Evolutionary conservation across 2,329 filamentous ascomycete species (phyloP).

Genomic region (Gyromitra esculenta): DNA sequence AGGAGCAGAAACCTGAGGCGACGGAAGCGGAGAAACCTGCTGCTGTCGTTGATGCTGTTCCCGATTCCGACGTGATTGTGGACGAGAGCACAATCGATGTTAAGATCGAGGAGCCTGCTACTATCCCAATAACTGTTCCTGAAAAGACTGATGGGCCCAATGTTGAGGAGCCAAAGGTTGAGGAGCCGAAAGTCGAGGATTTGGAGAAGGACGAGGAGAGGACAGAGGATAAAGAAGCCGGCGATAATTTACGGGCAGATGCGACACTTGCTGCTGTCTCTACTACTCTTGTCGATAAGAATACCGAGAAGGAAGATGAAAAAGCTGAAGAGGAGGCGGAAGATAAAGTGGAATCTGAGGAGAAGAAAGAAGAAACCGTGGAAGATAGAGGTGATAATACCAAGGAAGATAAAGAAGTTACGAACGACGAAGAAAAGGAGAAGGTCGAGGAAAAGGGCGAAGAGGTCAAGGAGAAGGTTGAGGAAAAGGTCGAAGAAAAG

Average conservation of each 20-base stretch:
- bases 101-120: conserved; percentile 6
- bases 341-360: not conserved
- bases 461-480: conserved; percentile 59
- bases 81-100: not conserved
- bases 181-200: conserved; percentile 7
- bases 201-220: conserved; percentile 20
- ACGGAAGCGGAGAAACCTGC: conserved; percentile 30
- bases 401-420: conserved; percentile 11
- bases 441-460: not conserved
- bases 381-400: not conserved
- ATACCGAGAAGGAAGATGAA: conserved; percentile 12
- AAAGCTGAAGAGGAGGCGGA: not conserved
- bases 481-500: conserved; percentile 67
- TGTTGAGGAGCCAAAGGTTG: conserved; percentile 7
- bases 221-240: conserved; percentile 53
- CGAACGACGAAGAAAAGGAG: conserved; percentile 22
- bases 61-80: conserved; percentile 36
- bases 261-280: not conserved
- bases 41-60: conserved; percentile 19
- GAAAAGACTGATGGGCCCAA: not conserved
- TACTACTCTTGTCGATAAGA: conserved; percentile 1
- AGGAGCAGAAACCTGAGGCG: conserved; percentile 26
- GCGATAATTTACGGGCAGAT: conserved; percentile 12
- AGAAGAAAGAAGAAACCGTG: not conserved
- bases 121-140: not conserved